Evolutionary conservation across 371 early-diverging fungal genomes (phyloP), one percentile per base, ranked within the genome.

Genomic region (Smittium culicis): DNA sequence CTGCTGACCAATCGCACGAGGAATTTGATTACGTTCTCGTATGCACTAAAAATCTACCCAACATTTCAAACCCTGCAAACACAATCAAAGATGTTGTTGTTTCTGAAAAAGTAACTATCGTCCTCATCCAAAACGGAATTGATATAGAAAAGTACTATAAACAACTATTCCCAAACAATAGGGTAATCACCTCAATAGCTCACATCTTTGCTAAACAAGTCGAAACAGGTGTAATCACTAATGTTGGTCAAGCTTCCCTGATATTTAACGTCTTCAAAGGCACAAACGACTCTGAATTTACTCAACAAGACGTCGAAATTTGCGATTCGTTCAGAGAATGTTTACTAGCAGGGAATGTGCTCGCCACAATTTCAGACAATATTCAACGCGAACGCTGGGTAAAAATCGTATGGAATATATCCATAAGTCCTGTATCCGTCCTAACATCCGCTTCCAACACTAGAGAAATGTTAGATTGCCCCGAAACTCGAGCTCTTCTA

Each of bases 111-210:
- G 86, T 88, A 16, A 67, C 82, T 0, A 83, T 93, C 35, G 82
- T 90, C 1, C 72, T 92, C 69, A 86, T 92, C 35, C 94, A 93
- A 73, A 93, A 93, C 73, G 92, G 94, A 1, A 75, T 92, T 54
- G 92, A 86, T 16, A 82, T 90, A 25, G 94, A 92, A 68, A 82
- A 82, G 17, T 83, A 85, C 60, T 76, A 85, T 67, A 73, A 72
- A 24, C 67, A 70, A n/a, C 73, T 80, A 54, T 89, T 87, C 71
- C 88, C 91, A 1, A 68, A 73, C 30, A 87, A 83, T 66, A 85
- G 87, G 0, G 72, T 91, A 20, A 69, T 88, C n/a, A 86, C 88
- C 24, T 73, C 80, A 27, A 86, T 90, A 1, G 85, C 89, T 20
- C 86, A 86, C 61, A 85, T 91, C 59, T 87, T 84, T 8, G 82